Evolutionary conservation across 106 monocot species (phyloP).

Genomic region (Allium sativum): DNA sequence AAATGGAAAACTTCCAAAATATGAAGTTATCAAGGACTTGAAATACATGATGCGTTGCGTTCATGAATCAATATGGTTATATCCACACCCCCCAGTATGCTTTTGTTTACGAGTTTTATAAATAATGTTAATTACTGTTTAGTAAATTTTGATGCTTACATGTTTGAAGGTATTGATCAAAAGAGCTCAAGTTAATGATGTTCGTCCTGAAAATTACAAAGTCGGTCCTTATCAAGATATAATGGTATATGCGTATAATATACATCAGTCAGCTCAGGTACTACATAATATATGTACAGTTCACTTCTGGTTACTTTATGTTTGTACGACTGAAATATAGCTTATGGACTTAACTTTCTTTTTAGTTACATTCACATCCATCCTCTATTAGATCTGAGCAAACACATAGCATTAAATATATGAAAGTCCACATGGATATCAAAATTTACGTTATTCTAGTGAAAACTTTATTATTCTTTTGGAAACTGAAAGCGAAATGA

Average conservation of each 20-base stretch:
- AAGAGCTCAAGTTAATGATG: constrained; percentile 72
- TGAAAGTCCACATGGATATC: background rate
- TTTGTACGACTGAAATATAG: background rate
- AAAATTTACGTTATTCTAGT: background rate
- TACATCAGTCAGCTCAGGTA: constrained; percentile 86
- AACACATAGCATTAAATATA: background rate
- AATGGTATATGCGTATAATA: constrained; percentile 96
- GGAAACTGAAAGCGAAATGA: background rate
- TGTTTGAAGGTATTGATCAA: constrained; percentile 76
- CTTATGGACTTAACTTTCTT: background rate
- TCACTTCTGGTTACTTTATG: no score
- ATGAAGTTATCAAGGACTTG: constrained; percentile 79
- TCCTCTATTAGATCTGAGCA: background rate
- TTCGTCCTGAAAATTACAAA: constrained; percentile 86
- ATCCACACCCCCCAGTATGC: constrained; percentile 95
- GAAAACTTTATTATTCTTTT: background rate
- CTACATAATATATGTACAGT: background rate
- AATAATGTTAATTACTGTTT: no score
- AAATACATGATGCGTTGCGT: constrained; percentile 91
- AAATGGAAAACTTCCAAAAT: constrained; percentile 71
- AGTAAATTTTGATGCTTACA: no score
- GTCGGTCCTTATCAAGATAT: constrained; percentile 85
- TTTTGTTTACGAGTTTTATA: constrained; percentile 7
- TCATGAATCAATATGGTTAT: constrained; percentile 90
- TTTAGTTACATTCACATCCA: constrained; percentile 2